A percentile compares a stretch with the other conserved stretches of the same genome.
Evolutionary conservation across 169 alveolate species (phyloP).

Genomic region (Plasmodium gaboni): DNA sequence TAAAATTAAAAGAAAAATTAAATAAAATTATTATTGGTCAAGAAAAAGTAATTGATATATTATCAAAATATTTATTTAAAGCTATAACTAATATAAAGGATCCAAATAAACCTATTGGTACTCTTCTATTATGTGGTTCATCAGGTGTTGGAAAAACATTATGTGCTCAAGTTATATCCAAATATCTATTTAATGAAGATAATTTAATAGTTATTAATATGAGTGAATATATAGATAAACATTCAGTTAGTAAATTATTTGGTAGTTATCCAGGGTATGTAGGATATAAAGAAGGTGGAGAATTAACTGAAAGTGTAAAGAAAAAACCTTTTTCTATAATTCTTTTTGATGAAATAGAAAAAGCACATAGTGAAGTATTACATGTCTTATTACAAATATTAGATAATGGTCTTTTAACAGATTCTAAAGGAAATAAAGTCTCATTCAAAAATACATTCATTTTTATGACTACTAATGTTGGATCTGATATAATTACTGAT

Average conservation of each 20-base stretch:
- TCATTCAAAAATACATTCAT: slow-evolving; percentile 90
- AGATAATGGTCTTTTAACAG: slow-evolving; percentile 91
- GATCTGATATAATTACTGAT: slow-evolving; percentile 83
- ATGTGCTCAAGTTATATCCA: slow-evolving; percentile 91
- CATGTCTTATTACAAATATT: slow-evolving; percentile 85
- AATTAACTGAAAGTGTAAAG: slow-evolving; percentile 88
- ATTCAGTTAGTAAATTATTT: slow-evolving; percentile 89
- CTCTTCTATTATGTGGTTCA: slow-evolving; percentile 91
- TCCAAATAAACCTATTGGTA: slow-evolving; percentile 91
- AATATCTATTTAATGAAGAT: slow-evolving; percentile 85
- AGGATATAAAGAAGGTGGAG: slow-evolving; percentile 94
- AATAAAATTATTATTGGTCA: slow-evolving; percentile 72
- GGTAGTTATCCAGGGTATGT: slow-evolving; percentile 95
- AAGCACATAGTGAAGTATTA: slow-evolving; percentile 91
- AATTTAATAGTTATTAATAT: slow-evolving; percentile 90
- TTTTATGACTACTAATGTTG: slow-evolving; percentile 91
- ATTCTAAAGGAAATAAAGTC: slow-evolving; percentile 88
- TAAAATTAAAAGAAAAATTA: slow-evolving; percentile 74
- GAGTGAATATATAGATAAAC: slow-evolving; percentile 93
- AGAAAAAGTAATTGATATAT: slow-evolving; percentile 70
- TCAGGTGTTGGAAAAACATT: slow-evolving; percentile 93
- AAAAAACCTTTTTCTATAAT: slow-evolving; percentile 89
- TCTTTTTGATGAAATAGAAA: slow-evolving; percentile 92
- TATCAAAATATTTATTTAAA: slow-evolving; percentile 80
- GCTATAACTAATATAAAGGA: slow-evolving; percentile 89